A percentile compares a stretch with the other conserved stretches of the same genome.
Evolutionary conservation across 441 rosid species (phyloP).

Genomic region (Euphorbia schlechtendalii): DNA sequence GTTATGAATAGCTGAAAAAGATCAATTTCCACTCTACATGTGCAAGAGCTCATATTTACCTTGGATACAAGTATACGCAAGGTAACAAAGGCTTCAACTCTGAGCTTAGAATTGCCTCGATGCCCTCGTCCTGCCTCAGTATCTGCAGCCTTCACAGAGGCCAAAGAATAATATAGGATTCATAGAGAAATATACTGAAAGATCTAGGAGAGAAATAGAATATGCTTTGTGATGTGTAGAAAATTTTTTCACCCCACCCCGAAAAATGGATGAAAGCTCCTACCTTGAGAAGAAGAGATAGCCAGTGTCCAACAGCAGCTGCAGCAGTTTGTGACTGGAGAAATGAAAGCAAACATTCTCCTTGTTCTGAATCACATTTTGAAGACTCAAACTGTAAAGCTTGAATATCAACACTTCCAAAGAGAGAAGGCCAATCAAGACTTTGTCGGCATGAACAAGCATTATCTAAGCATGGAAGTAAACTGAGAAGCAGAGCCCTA

Average conservation of each 20-base stretch:
- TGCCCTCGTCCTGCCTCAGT: slow-evolving; percentile 78
- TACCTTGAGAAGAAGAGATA: slow-evolving; percentile 91
- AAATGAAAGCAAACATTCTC: slow-evolving; percentile 75
- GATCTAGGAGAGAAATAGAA: neutral
- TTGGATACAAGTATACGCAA: slow-evolving; percentile 77
- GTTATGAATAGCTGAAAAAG: slow-evolving; percentile 1
- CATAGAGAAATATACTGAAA: neutral
- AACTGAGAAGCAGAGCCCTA: slow-evolving; percentile 49
- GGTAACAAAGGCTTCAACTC: slow-evolving; percentile 76
- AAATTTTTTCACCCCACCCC: neutral
- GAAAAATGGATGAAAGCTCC: neutral
- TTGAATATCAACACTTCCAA: slow-evolving; percentile 31
- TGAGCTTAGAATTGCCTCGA: slow-evolving; percentile 74
- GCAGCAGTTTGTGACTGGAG: slow-evolving; percentile 73
- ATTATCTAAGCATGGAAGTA: slow-evolving; percentile 50
- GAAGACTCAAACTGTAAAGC: slow-evolving; percentile 21
- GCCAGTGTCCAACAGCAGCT: slow-evolving; percentile 92
- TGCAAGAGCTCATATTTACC: slow-evolving; percentile 37
- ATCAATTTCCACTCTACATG: slow-evolving; percentile 10
- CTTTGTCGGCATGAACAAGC: slow-evolving; percentile 58
- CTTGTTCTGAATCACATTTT: slow-evolving; percentile 26
- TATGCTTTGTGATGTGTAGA: neutral
- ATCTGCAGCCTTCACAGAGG: slow-evolving; percentile 65
- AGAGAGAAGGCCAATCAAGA: slow-evolving; percentile 50
- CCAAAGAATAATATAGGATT: neutral